These are phyloP conservation scores for Syzygium jambos DNA, from an alignment of 345 rosid genomes.

Conservation along the genomic window DNA sequence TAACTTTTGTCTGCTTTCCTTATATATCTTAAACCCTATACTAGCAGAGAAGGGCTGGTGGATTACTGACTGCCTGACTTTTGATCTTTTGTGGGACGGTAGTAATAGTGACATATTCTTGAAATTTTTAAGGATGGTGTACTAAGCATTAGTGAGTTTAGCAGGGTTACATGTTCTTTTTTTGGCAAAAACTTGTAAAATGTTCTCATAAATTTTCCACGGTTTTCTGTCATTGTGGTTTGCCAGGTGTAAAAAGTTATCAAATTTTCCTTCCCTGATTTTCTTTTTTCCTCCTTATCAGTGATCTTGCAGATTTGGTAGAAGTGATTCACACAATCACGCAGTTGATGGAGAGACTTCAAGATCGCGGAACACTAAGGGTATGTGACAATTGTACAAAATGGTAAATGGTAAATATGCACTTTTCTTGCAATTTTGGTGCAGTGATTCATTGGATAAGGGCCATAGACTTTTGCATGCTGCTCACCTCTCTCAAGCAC, in stretches of 20 bases:
- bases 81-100: not conserved
- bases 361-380: conserved; percentile 84
- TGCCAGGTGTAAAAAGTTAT: not conserved
- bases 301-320: conserved; percentile 94
- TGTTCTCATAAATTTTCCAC: not conserved
- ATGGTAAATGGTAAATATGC: not conserved
- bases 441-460: not conserved
- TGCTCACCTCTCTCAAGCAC: not conserved
- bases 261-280: not conserved
- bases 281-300: conserved; percentile 26
- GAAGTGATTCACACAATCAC: conserved; percentile 58
- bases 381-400: conserved; percentile 27
- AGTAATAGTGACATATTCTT: not conserved
- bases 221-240: not conserved
- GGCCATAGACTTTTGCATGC: not conserved
- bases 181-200: not conserved
- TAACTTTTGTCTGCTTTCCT: not conserved
- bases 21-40: not conserved
- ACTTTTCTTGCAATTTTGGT: not conserved
- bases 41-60: not conserved
- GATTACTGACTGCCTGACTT: not conserved
- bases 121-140: not conserved
- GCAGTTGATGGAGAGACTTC: conserved; percentile 84
- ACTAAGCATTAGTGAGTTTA: not conserved
- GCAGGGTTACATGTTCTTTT: not conserved